Evolutionary conservation across 2,329 filamentous ascomycete species (phyloP).

Genomic region (Aspergillus puulaauensis): DNA sequence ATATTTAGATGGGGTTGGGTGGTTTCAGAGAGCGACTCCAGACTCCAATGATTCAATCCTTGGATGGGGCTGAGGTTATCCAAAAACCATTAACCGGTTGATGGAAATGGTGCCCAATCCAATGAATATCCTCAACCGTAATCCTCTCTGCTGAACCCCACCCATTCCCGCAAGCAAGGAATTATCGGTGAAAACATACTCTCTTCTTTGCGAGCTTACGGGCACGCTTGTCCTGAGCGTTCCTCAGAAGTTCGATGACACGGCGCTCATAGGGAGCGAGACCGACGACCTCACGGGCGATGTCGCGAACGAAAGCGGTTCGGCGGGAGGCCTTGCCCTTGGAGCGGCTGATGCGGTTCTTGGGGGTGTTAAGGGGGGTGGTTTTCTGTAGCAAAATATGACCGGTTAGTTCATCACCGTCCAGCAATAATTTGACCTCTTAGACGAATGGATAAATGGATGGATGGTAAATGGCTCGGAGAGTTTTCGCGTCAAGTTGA

Average conservation of each 20-base stretch:
- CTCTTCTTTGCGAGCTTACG: slow-evolving; percentile 99
- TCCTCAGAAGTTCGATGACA: slow-evolving; percentile 97
- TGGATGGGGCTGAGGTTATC: background rate
- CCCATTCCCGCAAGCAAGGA: background rate
- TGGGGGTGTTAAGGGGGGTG: slow-evolving; percentile 69
- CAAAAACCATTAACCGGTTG: background rate
- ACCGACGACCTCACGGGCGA: slow-evolving; percentile 97
- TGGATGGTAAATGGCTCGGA: background rate
- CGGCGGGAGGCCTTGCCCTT: slow-evolving; percentile 97
- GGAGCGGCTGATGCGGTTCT: slow-evolving; percentile 77
- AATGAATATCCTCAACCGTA: background rate
- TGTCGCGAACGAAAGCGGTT: slow-evolving; percentile 93
- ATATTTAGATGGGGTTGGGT: background rate
- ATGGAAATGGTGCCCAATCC: background rate
- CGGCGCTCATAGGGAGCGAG: slow-evolving; percentile 96
- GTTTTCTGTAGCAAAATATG: slow-evolving; percentile 66
- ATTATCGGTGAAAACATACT: slow-evolving; percentile 56
- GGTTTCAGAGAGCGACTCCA: background rate
- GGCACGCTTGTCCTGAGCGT: slow-evolving; percentile 99
- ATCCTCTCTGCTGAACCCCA: background rate
- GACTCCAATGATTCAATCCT: background rate
- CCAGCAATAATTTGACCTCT: background rate
- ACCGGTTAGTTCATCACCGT: slow-evolving; percentile 32
- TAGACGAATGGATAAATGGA: background rate
- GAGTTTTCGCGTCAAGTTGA: background rate